Evolutionary conservation across 495 filamentous ascomycete species (phyloP), one percentile per base, ranked within the genome.

Genomic region (Neurospora sp.): DNA sequence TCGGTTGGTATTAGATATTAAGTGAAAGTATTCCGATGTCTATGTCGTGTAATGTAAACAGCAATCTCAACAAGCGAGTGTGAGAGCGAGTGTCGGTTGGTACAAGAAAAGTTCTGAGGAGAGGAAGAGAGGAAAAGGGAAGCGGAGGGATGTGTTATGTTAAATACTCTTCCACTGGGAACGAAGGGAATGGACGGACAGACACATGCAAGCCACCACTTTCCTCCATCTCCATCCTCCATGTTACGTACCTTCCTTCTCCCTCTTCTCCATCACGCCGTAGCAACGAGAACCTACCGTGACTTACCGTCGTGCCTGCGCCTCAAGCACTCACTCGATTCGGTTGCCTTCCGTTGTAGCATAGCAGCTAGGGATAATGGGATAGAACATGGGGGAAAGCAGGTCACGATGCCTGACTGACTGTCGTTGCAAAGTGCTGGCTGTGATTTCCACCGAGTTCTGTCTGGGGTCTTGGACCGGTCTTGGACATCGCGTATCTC

Each of bases 1-100:
- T 62, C 4, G 74, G 73, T 73, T 46, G 18, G 62, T 73, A 70
- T 42, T 72, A 60, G 40, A 74, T 71, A 77, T 75, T 69, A 74
- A 39, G 54, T 16, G 12, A 62, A 27, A 39, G 39, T 69, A 72
- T 40, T 74, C 16, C 39, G 39, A 46, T 49, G 10, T 39, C 11
- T 40, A 40, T 39, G 8, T 37, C 46, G 23, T 66, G 39, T 31
- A 39, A 39, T 72, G 40, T 31, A 54, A 27, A 23, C 49, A 27
- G 49, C 27, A 38, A 39, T n/a, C 27, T 72, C 54, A 39, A 38
- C 44, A 62, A 66, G n/a, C 62, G 72, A 73, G 60, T 40, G 60
- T 41, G 37, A 35, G 66, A 73, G 62, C 31, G 72, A 71, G 54
- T 39, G 49, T 39, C 18, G 27, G 20, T 23, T 6, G 8, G 31